Evolutionary conservation across 306 rosid genomes (phyloP).

Genomic region (Sindora glabra): DNA sequence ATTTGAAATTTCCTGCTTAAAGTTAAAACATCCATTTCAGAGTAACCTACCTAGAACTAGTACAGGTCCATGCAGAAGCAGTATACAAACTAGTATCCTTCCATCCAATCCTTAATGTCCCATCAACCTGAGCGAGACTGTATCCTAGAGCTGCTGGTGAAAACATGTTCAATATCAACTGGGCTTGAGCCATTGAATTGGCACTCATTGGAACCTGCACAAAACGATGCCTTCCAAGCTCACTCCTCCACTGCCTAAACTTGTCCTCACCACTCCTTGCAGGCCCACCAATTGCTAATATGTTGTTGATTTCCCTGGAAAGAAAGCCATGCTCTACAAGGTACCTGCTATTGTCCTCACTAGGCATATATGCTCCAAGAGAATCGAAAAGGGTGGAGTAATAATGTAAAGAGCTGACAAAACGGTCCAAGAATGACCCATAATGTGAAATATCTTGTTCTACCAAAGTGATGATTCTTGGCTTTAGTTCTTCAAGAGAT

Average conservation of each 20-base stretch:
- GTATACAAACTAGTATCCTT: slow-evolving; percentile 74
- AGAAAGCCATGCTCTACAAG: slow-evolving; percentile 56
- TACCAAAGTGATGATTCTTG: slow-evolving; percentile 68
- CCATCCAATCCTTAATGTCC: slow-evolving; percentile 78
- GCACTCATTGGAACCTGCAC: slow-evolving; percentile 65
- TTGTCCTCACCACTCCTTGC: slow-evolving; percentile 73
- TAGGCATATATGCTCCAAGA: slow-evolving; percentile 33
- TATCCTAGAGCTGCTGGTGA: slow-evolving; percentile 52
- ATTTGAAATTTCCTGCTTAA: too few relatives aligned
- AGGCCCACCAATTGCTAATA: slow-evolving; percentile 78
- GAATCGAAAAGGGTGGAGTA: too few relatives aligned
- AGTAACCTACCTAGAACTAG: slow-evolving; percentile 15
- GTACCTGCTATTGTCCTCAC: slow-evolving; percentile 53
- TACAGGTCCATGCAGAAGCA: slow-evolving; percentile 85
- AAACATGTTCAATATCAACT: slow-evolving; percentile 70
- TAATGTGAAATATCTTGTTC: slow-evolving; percentile 64
- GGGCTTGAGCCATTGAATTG: slow-evolving; percentile 81
- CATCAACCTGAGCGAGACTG: slow-evolving; percentile 70
- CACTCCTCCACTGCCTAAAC: slow-evolving; percentile 68
- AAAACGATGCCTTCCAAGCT: slow-evolving; percentile 41
- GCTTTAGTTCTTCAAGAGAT: slow-evolving; percentile 42
- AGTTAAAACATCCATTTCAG: background rate
- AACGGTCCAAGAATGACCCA: slow-evolving; percentile 82
- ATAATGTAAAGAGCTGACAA: slow-evolving; percentile 72
- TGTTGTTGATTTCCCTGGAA: slow-evolving; percentile 59